Conservation (phyloP, 805 yeast genomes). For the Cephaloascus albidus region DNA sequence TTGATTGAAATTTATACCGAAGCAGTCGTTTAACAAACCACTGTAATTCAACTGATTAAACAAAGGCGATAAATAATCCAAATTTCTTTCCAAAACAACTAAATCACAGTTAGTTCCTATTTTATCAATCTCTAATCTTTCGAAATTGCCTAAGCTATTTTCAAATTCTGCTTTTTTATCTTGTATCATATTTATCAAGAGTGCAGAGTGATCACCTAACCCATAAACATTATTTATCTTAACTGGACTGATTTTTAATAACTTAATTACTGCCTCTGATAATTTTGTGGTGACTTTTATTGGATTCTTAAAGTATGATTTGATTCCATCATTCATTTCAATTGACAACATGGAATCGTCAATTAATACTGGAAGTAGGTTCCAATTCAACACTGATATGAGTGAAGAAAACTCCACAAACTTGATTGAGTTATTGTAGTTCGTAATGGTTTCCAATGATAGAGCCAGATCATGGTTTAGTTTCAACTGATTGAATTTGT, state of each 20-base stretch:
- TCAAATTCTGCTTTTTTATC: constrained; percentile 24
- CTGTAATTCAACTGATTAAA: constrained; percentile 72
- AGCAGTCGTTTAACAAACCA: constrained; percentile 73
- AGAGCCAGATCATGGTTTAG: constrained; percentile 5
- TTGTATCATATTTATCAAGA: constrained; percentile 34
- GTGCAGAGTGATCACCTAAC: constrained; percentile 49
- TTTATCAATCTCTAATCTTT: constrained; percentile 21
- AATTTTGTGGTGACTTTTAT: constrained; percentile 35
- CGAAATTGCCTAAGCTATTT: constrained; percentile 21
- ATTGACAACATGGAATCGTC: constrained; percentile 34
- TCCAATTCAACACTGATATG: constrained; percentile 38
- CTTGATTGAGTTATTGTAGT: constrained; percentile 3
- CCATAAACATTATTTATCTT: constrained; percentile 47
- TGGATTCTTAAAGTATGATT: constrained; percentile 34
- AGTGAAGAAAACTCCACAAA: constrained; percentile 20
- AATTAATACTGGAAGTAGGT: constrained; percentile 27
- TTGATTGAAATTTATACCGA: constrained; percentile 37
- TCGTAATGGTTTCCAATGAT: constrained; percentile 8
- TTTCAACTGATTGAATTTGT: constrained; percentile 17
- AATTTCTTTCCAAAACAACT: constrained; percentile 67
- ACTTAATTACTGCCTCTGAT: constrained; percentile 37
- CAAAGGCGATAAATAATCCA: constrained; percentile 65
- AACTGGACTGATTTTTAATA: constrained; percentile 29
- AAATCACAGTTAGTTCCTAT: constrained; percentile 53
- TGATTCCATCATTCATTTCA: constrained; percentile 22